A percentile compares a stretch with the other conserved stretches of the same genome.
Evolutionary conservation across 2,329 filamentous ascomycete genomes (phyloP).

Genomic region (Fusarium pseudograminearum): DNA sequence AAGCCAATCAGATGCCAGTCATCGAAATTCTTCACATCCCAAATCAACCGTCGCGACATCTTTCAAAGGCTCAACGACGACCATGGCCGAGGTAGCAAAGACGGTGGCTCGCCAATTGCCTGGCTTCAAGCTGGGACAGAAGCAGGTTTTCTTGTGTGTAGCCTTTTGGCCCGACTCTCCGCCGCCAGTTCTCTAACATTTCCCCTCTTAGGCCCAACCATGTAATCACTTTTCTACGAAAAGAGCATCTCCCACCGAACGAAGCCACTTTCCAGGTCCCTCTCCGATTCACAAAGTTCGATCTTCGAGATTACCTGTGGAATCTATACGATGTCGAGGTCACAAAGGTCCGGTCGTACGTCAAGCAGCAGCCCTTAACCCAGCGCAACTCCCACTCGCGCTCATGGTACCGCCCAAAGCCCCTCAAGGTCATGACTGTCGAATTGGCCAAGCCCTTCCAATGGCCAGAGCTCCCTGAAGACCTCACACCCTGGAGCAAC

Average conservation of each 20-base stretch:
- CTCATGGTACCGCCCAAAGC: conserved; percentile 75
- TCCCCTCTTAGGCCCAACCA: conserved; percentile 76
- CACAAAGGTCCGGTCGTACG: conserved; percentile 78
- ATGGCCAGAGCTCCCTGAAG: conserved; percentile 79
- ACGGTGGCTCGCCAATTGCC: conserved; percentile 55
- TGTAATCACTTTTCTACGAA: conserved; percentile 80
- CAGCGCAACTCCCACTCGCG: conserved; percentile 63
- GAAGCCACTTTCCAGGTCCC: conserved; percentile 93
- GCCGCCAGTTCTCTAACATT: conserved; percentile 20
- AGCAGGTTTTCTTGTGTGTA: conserved; percentile 68
- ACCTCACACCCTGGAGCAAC: conserved; percentile 74
- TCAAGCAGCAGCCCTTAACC: conserved; percentile 73
- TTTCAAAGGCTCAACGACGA: conserved; percentile 43
- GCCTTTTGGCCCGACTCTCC: background rate
- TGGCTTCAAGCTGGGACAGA: conserved; percentile 63
- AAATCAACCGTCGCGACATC: conserved; percentile 43
- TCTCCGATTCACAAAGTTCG: conserved; percentile 93
- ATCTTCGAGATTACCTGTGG: conserved; percentile 93
- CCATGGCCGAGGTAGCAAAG: conserved; percentile 57
- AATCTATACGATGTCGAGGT: conserved; percentile 84
- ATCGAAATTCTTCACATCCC: conserved; percentile 49
- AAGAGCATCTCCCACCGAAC: conserved; percentile 77
- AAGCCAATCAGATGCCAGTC: conserved; percentile 47
- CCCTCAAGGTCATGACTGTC: conserved; percentile 93
- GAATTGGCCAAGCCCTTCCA: conserved; percentile 89